A percentile compares a stretch with the other conserved stretches of the same genome.
phyloP scores from a whole-genome alignment of 805 yeast species.

The Schizosaccharomyces japonicus region DNA sequence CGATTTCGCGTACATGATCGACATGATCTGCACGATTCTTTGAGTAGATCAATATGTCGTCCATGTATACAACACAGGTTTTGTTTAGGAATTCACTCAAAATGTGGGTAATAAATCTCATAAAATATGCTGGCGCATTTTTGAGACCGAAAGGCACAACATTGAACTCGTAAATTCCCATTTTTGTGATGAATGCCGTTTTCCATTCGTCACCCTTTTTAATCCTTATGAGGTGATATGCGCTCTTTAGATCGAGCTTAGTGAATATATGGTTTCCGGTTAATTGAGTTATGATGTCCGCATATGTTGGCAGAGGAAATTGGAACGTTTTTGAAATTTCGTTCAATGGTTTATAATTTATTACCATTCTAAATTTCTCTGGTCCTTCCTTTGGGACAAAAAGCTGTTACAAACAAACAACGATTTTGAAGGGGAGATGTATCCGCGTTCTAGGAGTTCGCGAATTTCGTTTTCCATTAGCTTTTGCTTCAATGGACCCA shows the following conservation, averaged over 20 bases:
- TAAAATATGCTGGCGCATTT: slow-evolving; percentile 14
- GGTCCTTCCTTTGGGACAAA: background rate
- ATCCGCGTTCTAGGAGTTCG: no score
- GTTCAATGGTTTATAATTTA: background rate
- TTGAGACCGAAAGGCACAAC: slow-evolving; percentile 14
- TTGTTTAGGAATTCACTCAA: background rate
- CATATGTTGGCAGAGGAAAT: background rate
- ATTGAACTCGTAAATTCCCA: slow-evolving; percentile 11
- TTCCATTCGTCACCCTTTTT: slow-evolving; percentile 16
- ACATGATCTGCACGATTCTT: slow-evolving; percentile 5
- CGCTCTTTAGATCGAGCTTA: slow-evolving; percentile 12
- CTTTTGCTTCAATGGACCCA: no score
- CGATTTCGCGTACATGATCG: background rate
- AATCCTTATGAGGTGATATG: slow-evolving; percentile 6
- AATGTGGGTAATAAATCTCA: slow-evolving; percentile 7
- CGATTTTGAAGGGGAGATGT: no score
- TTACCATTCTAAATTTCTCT: background rate
- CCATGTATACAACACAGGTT: slow-evolving; percentile 9
- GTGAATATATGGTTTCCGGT: no score
- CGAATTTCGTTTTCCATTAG: no score
- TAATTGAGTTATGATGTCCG: slow-evolving; percentile 7
- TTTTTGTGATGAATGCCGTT: slow-evolving; percentile 12
- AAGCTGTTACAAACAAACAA: background rate
- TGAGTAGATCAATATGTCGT: slow-evolving; percentile 10
- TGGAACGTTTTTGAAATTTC: background rate